Evolutionary conservation across 2,329 filamentous ascomycete genomes (phyloP), one percentile per base, ranked within the genome.

Genomic region (Aureobasidium sp.): DNA sequence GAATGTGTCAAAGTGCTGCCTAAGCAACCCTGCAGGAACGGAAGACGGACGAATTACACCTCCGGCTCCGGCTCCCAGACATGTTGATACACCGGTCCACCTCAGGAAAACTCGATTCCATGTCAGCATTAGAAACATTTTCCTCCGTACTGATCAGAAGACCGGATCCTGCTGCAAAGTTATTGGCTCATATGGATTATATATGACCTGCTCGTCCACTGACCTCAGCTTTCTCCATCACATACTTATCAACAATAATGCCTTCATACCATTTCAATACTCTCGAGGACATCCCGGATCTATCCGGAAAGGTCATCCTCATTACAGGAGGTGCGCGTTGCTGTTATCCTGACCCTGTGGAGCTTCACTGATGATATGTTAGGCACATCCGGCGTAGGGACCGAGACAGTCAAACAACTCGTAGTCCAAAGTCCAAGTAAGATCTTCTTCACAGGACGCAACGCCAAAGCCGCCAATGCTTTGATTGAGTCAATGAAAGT

Each of bases 371-470:
- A 66, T 47, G 38, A 11, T 20, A 18, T 13, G 4, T 7, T 54
- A 82, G 81, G 82, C 33, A 85, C 83, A 68, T 70, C 75, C 31
- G 83, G 82, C 11, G 76, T 84, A 31, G 83, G 83, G 40, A 79
- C 79, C 72, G 80, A 84, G 70, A 81, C 81, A 15, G 72, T 84
- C 58, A 72, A 79, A 43, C 78, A 55, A 64, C 76, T 85, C 38
- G 79, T 79, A 18, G 76, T 76, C 64, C 84, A 87, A 69, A 72
- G 75, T 15, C 84, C 85, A 1, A 76, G 77, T 1, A 80, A 85
- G 59, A 82, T 88, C 66, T 87, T 85, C 75, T 79, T 88, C 60
- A 84, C 81, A 16, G 84, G 84, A 4, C 84, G 86, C 55, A 83
- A 78, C 25, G 76, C 73, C 48, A 78, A 79, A 51, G 80, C 81